Evolutionary conservation across 2,329 filamentous ascomycete genomes (phyloP).

Genomic region (Mycosphaerelloides madeirae): DNA sequence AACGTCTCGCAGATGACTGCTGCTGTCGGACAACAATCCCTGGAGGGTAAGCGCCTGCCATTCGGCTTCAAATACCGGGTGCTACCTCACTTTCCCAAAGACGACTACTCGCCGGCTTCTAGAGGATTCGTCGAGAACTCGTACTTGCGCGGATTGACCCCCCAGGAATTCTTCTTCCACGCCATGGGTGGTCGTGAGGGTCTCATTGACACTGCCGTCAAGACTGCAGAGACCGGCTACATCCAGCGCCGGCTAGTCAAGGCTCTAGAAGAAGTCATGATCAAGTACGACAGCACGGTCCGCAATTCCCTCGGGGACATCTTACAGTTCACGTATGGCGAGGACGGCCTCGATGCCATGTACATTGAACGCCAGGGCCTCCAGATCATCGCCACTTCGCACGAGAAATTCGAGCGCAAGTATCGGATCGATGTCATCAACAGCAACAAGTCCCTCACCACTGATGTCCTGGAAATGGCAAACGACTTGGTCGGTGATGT

Average conservation of each 20-base stretch:
- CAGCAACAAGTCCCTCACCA: slow-evolving; percentile 55
- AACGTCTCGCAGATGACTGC: slow-evolving; percentile 99
- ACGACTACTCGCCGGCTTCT: slow-evolving; percentile 95
- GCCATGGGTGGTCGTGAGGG: slow-evolving; percentile 99
- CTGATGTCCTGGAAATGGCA: slow-evolving; percentile 76
- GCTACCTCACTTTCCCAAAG: slow-evolving; percentile 96
- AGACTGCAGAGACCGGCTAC: slow-evolving; percentile 98
- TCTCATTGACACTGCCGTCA: slow-evolving; percentile 98
- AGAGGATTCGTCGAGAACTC: slow-evolving; percentile 99
- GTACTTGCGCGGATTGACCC: slow-evolving; percentile 90
- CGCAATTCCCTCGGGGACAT: slow-evolving; percentile 95
- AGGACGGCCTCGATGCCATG: slow-evolving; percentile 91
- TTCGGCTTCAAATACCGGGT: slow-evolving; percentile 99
- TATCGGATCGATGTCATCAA: slow-evolving; percentile 88
- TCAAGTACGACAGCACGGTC: slow-evolving; percentile 95
- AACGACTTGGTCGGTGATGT: slow-evolving; percentile 81
- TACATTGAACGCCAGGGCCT: slow-evolving; percentile 90
- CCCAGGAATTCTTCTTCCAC: slow-evolving; percentile 98
- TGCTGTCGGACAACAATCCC: slow-evolving; percentile 93
- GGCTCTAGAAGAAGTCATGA: slow-evolving; percentile 94
- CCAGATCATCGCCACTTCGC: slow-evolving; percentile 76
- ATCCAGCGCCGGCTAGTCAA: slow-evolving; percentile 98
- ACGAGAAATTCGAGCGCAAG: slow-evolving; percentile 70
- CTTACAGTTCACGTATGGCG: slow-evolving; percentile 94
- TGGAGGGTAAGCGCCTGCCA: slow-evolving; percentile 97